Evolutionary conservation across 768 basidiomycete genomes (phyloP).

Genomic region (Terana coerulea): DNA sequence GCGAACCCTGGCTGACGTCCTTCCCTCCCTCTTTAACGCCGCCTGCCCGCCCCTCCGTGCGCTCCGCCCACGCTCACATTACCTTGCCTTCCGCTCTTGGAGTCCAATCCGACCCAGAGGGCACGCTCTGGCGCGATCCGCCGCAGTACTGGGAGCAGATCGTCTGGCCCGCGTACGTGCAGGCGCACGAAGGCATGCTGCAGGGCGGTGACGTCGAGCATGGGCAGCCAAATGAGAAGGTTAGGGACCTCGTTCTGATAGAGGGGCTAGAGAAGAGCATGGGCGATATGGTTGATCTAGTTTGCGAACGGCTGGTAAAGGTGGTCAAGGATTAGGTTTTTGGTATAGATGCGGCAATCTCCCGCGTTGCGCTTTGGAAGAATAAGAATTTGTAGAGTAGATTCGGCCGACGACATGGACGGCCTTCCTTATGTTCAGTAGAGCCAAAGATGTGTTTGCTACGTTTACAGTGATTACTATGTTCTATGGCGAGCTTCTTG

Average conservation of each 20-base stretch:
- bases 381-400: neutral
- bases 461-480: too few species aligned
- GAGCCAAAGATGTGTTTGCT: too few species aligned
- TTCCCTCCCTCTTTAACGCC: constrained; percentile 22
- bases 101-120: constrained; percentile 84
- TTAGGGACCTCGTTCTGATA: constrained; percentile 52
- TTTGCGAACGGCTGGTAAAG: constrained; percentile 44
- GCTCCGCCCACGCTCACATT: constrained; percentile 9
- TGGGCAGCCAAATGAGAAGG: constrained; percentile 50
- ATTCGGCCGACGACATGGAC: too few species aligned
- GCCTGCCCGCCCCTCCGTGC: constrained; percentile 21
- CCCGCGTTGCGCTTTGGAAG: neutral
- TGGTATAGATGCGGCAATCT: neutral
- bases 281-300: constrained; percentile 54
- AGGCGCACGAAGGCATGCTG: constrained; percentile 75
- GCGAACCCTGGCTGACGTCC: constrained; percentile 18
- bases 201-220: constrained; percentile 69
- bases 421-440: too few species aligned
- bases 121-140: constrained; percentile 86
- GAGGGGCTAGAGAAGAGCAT: constrained; percentile 55
- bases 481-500: too few species aligned
- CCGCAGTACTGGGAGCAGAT: constrained; percentile 89
- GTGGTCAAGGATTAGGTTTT: constrained; percentile 6
- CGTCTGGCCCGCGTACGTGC: constrained; percentile 90
- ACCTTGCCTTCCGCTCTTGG: constrained; percentile 31